Base-by-base conservation (phyloP, 139 green algal genomes). In the Yamagishiella unicocca region DNA sequence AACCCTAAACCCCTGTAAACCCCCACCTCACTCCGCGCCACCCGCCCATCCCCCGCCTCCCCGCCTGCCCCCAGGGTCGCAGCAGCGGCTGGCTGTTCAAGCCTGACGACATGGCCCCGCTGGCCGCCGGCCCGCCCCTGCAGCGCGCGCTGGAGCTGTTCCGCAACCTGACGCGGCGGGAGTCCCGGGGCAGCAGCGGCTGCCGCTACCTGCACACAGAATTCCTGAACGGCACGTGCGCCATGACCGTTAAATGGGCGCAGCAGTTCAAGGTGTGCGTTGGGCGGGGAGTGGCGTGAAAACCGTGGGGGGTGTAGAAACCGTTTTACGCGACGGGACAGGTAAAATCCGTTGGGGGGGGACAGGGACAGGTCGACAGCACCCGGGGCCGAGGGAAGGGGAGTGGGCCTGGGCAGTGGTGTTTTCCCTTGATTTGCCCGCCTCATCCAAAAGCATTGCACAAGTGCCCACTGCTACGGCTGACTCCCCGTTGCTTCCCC, bases 241-340 rank as follows among this genome's bases (percentile, higher is more conserved):
- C 79, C 40, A 64, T 85, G 14, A 85, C 61, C 27, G 46, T 85
- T 2, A 62, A 46, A 4, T 64, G 27, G 79, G 31, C 62, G 61
- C 62, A 62, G 61, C 79, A 85, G n/a, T 85, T 85, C 62, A 85
- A 85, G 79, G 79, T 85, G 17, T 8, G 74, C n/a, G n/a, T 68
- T 68, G 58, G 7, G 21, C 21, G 29, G 58, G 7, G 21, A 35
- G 19, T 68, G n/a, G n/a, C n/a, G n/a, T n/a, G n/a, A n/a, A n/a
- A n/a, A n/a, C n/a, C n/a, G n/a, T n/a, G n/a, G n/a, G n/a, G n/a
- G n/a, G n/a, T n/a, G n/a, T n/a, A n/a, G n/a, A n/a, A n/a, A n/a
- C n/a, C n/a, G n/a, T n/a, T n/a, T n/a, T n/a, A n/a, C n/a, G n/a
- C n/a, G n/a, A n/a, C n/a, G n/a, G n/a, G n/a, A n/a, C n/a, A n/a